Conservation (phyloP, 2,329 filamentous ascomycete species). For the Tolypocladium pustulatum region DNA sequence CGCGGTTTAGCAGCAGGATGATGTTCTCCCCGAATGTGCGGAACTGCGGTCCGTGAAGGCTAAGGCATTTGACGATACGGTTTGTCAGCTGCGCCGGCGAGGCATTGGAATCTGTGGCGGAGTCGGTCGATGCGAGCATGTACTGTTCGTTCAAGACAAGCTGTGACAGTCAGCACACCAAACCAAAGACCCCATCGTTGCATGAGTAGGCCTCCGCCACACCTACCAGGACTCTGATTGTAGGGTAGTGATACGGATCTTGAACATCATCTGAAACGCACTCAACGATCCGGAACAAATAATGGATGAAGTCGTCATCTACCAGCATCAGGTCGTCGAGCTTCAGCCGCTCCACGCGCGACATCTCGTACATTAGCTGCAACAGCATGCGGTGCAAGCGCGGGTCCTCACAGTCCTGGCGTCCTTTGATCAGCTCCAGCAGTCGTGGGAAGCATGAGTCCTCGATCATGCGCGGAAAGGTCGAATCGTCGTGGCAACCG, state of each 20-base stretch:
- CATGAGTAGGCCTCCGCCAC: neutral
- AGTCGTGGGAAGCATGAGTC: conserved; percentile 78
- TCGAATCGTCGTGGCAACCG: conserved; percentile 64
- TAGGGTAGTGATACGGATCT: conserved; percentile 91
- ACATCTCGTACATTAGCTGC: conserved; percentile 93
- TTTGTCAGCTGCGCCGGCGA: conserved; percentile 60
- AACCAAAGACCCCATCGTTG: neutral
- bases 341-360: conserved; percentile 73
- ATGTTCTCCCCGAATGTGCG: conserved; percentile 97
- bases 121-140: conserved; percentile 64
- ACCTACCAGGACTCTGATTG: conserved; percentile 82
- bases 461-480: conserved; percentile 78
- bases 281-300: conserved; percentile 82
- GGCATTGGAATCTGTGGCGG: conserved; percentile 26
- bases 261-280: conserved; percentile 74
- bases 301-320: conserved; percentile 71
- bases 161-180: conserved; percentile 32
- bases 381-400: conserved; percentile 71
- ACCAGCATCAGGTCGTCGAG: conserved; percentile 66
- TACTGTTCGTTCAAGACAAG: conserved; percentile 97
- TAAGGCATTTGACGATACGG: conserved; percentile 84
- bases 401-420: conserved; percentile 53
- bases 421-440: conserved; percentile 66
- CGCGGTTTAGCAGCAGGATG: conserved; percentile 86
- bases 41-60: conserved; percentile 67